phyloP scores from a whole-genome alignment of 2,329 filamentous ascomycete species.

The Fusarium denticulatum region DNA sequence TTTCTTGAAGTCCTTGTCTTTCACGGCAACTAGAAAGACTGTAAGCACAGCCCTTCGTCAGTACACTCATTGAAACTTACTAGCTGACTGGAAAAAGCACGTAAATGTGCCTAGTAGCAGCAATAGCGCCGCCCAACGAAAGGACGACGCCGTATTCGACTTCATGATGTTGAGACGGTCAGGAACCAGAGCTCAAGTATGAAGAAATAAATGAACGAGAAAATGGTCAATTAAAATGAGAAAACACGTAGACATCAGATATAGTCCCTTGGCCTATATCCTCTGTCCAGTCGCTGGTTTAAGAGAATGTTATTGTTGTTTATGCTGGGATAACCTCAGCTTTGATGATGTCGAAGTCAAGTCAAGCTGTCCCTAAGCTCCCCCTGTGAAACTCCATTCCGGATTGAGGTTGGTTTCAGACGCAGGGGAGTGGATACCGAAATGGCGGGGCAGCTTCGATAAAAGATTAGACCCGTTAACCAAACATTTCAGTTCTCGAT shows the following conservation, averaged over 20 bases:
- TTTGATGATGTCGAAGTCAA: conserved; percentile 43
- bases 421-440: conserved; percentile 36
- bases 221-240: not conserved
- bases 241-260: conserved; percentile 1
- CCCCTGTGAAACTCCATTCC: conserved; percentile 35
- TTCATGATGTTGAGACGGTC: conserved; percentile 56
- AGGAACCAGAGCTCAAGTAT: conserved; percentile 15
- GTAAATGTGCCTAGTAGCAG: conserved; percentile 67
- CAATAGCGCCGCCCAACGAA: conserved; percentile 72
- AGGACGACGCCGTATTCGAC: conserved; percentile 61
- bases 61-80: conserved; percentile 55
- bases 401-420: conserved; percentile 37
- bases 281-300: conserved; percentile 8
- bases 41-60: conserved; percentile 26
- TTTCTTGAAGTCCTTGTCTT: conserved; percentile 97
- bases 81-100: conserved; percentile 70
- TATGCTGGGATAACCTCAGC: conserved; percentile 37
- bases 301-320: conserved; percentile 16
- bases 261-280: conserved; percentile 9
- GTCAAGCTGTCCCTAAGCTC: conserved; percentile 46
- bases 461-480: conserved; percentile 33
- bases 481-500: conserved; percentile 26
- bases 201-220: conserved; percentile 2
- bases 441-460: conserved; percentile 41
- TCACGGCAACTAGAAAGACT: conserved; percentile 74